A percentile compares a stretch with the other conserved stretches of the same genome.
phyloP scores from a whole-genome alignment of 345 rosid genomes.

The Eucalyptus paniculata region DNA sequence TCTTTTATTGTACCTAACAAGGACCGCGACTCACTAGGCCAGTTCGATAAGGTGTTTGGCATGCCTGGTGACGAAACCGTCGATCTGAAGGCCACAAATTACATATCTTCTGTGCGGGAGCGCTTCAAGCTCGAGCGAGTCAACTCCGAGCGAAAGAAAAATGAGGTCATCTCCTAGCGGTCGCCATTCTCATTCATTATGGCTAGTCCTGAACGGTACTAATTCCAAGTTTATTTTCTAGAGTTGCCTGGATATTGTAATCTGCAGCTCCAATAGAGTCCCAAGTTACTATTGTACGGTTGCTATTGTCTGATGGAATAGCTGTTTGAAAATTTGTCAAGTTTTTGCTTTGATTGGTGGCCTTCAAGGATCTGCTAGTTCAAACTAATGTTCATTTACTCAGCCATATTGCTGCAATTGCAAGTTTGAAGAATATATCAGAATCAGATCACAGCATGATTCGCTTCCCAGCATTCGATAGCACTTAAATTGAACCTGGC shows the following conservation, averaged over 20 bases:
- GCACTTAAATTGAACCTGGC: background rate
- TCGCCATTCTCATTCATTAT: background rate
- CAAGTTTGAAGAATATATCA: background rate
- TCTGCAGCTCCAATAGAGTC: background rate
- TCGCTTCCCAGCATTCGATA: background rate
- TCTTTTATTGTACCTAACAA: constrained; percentile 11
- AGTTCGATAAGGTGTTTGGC: constrained; percentile 7
- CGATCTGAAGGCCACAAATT: constrained; percentile 29
- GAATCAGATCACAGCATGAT: background rate
- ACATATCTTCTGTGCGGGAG: constrained; percentile 40
- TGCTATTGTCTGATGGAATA: background rate
- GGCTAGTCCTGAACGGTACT: background rate
- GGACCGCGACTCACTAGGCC: constrained; percentile 3
- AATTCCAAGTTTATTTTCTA: background rate
- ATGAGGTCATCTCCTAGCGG: background rate
- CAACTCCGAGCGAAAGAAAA: constrained; percentile 6
- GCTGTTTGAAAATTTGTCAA: background rate
- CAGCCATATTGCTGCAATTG: background rate
- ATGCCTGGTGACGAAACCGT: constrained; percentile 23
- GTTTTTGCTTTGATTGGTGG: background rate
- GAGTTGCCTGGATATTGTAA: background rate
- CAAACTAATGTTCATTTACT: background rate
- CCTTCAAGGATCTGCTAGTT: background rate
- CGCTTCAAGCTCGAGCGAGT: constrained; percentile 47
- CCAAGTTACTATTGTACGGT: background rate